phyloP scores from a whole-genome alignment of 352 stramenopile genomes.

The Phytophthora niederhauseri region DNA sequence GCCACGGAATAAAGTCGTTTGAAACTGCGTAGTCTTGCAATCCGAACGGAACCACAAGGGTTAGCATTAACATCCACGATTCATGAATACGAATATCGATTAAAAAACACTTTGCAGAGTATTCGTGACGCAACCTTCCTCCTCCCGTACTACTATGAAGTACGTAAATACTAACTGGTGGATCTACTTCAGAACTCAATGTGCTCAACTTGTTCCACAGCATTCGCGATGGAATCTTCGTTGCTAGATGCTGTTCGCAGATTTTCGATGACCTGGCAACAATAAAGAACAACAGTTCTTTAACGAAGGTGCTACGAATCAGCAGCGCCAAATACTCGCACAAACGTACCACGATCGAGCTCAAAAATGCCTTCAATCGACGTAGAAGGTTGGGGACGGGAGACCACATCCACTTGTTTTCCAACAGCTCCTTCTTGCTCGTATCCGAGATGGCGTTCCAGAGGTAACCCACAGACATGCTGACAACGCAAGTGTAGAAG shows the following conservation, averaged over 20 bases:
- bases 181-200: constrained; percentile 23
- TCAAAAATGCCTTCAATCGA: constrained; percentile 39
- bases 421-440: constrained; percentile 18
- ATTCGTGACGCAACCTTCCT: constrained; percentile 2
- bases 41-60: neutral
- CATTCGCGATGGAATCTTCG: neutral
- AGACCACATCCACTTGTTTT: constrained; percentile 39
- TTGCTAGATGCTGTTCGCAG: constrained; percentile 18
- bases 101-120: constrained; percentile 21
- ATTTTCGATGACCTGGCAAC: constrained; percentile 47
- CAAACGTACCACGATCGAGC: constrained; percentile 45
- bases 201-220: constrained; percentile 24
- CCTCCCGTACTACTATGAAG: constrained; percentile 17
- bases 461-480: constrained; percentile 39
- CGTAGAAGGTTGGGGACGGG: constrained; percentile 37
- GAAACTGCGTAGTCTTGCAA: constrained; percentile 23
- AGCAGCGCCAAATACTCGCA: neutral
- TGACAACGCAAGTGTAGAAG: constrained; percentile 43
- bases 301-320: constrained; percentile 1
- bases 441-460: constrained; percentile 25
- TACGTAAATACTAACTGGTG: constrained; percentile 24
- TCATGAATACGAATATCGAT: constrained; percentile 23
- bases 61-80: constrained; percentile 16
- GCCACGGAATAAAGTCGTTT: constrained; percentile 34
- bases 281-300: constrained; percentile 1